A percentile compares a stretch with the other conserved stretches of the same genome.
Conservation (phyloP, 768 basidiomycete genomes). For the Paxillus ammoniavirescens region DNA sequence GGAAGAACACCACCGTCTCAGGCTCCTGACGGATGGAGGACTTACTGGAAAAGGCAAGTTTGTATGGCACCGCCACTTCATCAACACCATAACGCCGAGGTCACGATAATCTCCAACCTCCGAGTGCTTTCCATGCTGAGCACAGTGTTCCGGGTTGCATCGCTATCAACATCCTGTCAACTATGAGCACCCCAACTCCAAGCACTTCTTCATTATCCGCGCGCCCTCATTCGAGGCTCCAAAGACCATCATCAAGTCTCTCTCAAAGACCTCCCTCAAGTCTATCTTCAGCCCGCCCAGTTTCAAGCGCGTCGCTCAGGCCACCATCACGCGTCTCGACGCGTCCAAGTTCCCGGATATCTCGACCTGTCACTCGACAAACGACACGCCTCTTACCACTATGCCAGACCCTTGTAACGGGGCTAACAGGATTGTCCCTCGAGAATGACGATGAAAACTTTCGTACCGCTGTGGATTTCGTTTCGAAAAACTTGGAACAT, state of each 20-base stretch:
- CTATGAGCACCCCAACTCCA: slow-evolving; percentile 24
- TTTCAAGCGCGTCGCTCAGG: slow-evolving; percentile 39
- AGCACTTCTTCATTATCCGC: background rate
- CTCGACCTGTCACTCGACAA: slow-evolving; percentile 52
- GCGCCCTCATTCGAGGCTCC: slow-evolving; percentile 23
- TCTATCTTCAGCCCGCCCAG: slow-evolving; percentile 42
- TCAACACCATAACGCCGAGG: no score
- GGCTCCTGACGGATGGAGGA: background rate
- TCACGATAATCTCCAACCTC: no score
- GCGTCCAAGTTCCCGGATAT: slow-evolving; percentile 43
- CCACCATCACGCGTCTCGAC: slow-evolving; percentile 35
- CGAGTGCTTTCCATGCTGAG: no score
- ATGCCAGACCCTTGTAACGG: slow-evolving; percentile 53
- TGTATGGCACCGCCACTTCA: slow-evolving; percentile 11
- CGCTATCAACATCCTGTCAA: background rate
- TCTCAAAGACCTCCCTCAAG: slow-evolving; percentile 47
- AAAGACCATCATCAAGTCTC: slow-evolving; percentile 36
- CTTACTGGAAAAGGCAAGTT: background rate
- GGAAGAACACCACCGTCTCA: background rate
- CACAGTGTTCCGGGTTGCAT: no score
- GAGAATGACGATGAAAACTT: slow-evolving; percentile 43
- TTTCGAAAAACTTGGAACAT: slow-evolving; percentile 57
- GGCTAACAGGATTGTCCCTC: slow-evolving; percentile 51
- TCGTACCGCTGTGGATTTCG: slow-evolving; percentile 52
- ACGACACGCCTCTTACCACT: slow-evolving; percentile 51